phyloP scores from a whole-genome alignment of 2,329 filamentous ascomycete species.

The Incumbomyces lentus region DNA sequence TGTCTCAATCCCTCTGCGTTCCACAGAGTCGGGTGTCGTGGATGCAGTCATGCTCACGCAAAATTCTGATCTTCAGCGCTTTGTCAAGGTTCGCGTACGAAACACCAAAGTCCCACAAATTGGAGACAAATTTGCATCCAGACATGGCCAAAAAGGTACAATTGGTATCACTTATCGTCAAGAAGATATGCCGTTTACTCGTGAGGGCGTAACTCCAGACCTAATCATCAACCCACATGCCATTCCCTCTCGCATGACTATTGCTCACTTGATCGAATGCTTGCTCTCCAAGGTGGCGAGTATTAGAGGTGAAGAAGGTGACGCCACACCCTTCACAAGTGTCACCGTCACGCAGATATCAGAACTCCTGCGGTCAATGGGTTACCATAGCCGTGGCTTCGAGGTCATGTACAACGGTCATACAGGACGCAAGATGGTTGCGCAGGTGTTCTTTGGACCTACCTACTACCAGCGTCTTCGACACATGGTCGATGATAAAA shows the following conservation, averaged over 20 bases:
- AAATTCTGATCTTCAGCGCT: slow-evolving; percentile 85
- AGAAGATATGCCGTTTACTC: slow-evolving; percentile 97
- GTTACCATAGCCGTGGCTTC: slow-evolving; percentile 94
- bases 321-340: slow-evolving; percentile 95
- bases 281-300: slow-evolving; percentile 91
- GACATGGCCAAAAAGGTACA: slow-evolving; percentile 97
- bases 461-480: slow-evolving; percentile 98
- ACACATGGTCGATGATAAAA: slow-evolving; percentile 99
- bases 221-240: slow-evolving; percentile 99
- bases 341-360: slow-evolving; percentile 94
- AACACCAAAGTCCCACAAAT: slow-evolving; percentile 98
- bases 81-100: slow-evolving; percentile 93
- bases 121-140: slow-evolving; percentile 97
- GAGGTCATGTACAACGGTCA: slow-evolving; percentile 99
- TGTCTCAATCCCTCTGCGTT: slow-evolving; percentile 86
- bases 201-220: slow-evolving; percentile 83
- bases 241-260: slow-evolving; percentile 99
- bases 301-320: slow-evolving; percentile 86
- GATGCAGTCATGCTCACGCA: slow-evolving; percentile 90
- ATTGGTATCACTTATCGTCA: slow-evolving; percentile 97
- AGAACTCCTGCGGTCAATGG: slow-evolving; percentile 70
- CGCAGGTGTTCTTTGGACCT: slow-evolving; percentile 92
- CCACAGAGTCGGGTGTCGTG: slow-evolving; percentile 93
- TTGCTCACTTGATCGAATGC: slow-evolving; percentile 99
- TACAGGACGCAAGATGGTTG: slow-evolving; percentile 83